Evolutionary conservation across 345 rosid genomes (phyloP).

Genomic region (Eutrema yunnanense): DNA sequence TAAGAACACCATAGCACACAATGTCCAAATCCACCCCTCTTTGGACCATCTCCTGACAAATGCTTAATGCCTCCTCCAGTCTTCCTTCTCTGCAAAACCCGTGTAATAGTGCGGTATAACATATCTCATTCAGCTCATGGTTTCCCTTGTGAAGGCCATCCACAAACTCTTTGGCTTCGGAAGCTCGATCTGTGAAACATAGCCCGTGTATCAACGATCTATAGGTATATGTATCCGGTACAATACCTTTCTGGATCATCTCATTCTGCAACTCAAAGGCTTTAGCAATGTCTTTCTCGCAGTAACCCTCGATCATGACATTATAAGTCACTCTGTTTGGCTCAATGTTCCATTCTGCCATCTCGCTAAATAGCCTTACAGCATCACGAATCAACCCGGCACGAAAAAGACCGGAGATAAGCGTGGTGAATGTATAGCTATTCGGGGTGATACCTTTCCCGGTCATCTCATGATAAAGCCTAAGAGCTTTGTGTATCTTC

Average conservation of each 20-base stretch:
- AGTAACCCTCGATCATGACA: conserved; percentile 73
- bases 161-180: conserved; percentile 67
- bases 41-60: conserved; percentile 62
- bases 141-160: conserved; percentile 56
- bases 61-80: conserved; percentile 54
- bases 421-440: conserved; percentile 59
- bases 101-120: conserved; percentile 66
- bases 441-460: conserved; percentile 67
- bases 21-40: conserved; percentile 81
- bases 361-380: conserved; percentile 47
- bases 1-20: conserved; percentile 72
- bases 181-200: conserved; percentile 53
- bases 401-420: conserved; percentile 64
- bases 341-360: conserved; percentile 45
- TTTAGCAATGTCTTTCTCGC: conserved; percentile 41
- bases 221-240: conserved; percentile 77
- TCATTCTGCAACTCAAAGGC: conserved; percentile 61
- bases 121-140: conserved; percentile 66
- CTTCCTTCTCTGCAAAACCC: conserved; percentile 87
- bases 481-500: conserved; percentile 49
- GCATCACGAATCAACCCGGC: conserved; percentile 57
- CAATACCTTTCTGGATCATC: conserved; percentile 66
- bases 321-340: conserved; percentile 86
- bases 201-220: conserved; percentile 78
- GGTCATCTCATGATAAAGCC: conserved; percentile 79